phyloP scores from a whole-genome alignment of 208 protist genomes.

The Novymonas esmeraldas region DNA sequence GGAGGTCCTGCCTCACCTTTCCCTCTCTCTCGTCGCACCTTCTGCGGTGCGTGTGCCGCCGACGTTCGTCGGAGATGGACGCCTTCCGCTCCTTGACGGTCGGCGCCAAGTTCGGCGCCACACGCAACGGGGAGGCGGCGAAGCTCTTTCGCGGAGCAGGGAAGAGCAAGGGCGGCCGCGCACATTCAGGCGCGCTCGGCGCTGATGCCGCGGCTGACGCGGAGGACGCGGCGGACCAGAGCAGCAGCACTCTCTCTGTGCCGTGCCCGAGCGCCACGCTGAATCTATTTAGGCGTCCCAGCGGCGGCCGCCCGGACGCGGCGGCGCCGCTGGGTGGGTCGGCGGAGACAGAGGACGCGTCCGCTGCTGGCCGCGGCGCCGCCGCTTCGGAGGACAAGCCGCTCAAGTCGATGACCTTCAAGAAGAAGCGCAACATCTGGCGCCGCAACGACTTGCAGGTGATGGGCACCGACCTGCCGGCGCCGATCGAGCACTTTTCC shows the following conservation, averaged over 20 bases:
- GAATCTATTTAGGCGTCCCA: constrained; percentile 51
- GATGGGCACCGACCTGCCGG: constrained; percentile 71
- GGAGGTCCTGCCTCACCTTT: neutral
- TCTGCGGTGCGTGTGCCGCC: too few relatives aligned
- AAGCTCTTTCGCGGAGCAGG: constrained; percentile 53
- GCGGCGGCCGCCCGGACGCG: neutral
- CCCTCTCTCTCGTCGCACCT: neutral
- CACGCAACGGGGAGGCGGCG: constrained; percentile 54
- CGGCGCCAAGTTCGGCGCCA: constrained; percentile 58
- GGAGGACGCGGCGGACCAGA: constrained; percentile 14
- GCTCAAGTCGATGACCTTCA: constrained; percentile 74
- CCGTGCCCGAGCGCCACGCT: constrained; percentile 54
- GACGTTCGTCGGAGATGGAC: constrained; percentile 62
- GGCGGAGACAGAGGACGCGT: constrained; percentile 5
- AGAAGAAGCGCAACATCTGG: constrained; percentile 85
- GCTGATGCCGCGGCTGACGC: constrained; percentile 6
- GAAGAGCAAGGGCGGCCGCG: constrained; percentile 22
- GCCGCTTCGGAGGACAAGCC: constrained; percentile 33
- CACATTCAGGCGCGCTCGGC: constrained; percentile 13
- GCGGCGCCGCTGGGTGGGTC: neutral
- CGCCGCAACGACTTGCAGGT: constrained; percentile 81
- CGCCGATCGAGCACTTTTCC: constrained; percentile 87
- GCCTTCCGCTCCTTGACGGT: constrained; percentile 66
- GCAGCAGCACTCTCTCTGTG: constrained; percentile 37
- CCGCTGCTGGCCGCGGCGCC: constrained; percentile 1